Percentiles rank a stretch among this genome's conserved stretches.
Conservation (phyloP, 31 red algal genomes). For the Bonnemaisonia californica region DNA sequence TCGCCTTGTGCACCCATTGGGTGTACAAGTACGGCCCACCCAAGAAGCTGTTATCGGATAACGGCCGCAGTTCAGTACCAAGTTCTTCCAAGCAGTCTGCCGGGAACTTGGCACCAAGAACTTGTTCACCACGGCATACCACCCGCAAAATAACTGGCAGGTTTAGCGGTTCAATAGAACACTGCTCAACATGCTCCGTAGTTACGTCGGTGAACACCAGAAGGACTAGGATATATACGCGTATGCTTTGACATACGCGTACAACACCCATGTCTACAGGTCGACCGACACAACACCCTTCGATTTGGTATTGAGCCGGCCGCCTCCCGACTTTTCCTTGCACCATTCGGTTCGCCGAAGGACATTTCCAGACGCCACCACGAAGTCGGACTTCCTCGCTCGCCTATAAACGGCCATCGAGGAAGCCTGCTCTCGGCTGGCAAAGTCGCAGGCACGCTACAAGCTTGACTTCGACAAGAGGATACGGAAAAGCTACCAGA, state of each 20-base stretch:
- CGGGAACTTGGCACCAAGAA: background rate
- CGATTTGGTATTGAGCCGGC: constrained; percentile 1
- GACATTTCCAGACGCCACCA: background rate
- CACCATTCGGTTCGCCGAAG: background rate
- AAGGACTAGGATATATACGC: constrained; percentile 24
- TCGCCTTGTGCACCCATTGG: background rate
- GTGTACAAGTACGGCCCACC: constrained; percentile 11
- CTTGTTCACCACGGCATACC: constrained; percentile 33
- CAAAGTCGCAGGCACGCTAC: too few species aligned
- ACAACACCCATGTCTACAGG: constrained; percentile 20
- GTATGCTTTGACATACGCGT: constrained; percentile 3
- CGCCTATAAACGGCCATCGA: too few species aligned
- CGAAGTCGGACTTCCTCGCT: background rate
- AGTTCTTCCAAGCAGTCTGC: constrained; percentile 32
- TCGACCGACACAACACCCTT: constrained; percentile 9
- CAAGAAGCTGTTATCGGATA: background rate
- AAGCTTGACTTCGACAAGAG: too few species aligned
- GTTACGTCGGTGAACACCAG: constrained; percentile 15
- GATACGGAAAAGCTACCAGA: too few species aligned
- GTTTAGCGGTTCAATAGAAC: constrained; percentile 21
- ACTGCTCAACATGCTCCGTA: constrained; percentile 27
- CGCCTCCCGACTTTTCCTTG: background rate
- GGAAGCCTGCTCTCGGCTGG: too few species aligned
- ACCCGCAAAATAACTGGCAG: constrained; percentile 42
- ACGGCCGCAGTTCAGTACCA: constrained; percentile 19